Evolutionary conservation across 2,329 filamentous ascomycete species (phyloP).

Genomic region (Cladosporium sp.): DNA sequence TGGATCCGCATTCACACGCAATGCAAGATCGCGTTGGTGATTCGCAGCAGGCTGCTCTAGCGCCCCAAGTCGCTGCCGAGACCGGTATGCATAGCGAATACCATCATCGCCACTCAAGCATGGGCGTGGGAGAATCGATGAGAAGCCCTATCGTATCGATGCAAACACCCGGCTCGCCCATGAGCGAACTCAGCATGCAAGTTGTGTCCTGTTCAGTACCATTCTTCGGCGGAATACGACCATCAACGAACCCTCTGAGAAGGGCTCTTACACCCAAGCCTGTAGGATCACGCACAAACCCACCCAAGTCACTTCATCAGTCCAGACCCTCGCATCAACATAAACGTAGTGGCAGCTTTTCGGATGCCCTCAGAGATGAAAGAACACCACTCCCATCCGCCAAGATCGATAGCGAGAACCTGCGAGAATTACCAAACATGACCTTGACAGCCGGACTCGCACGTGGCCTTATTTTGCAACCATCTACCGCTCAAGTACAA

Average conservation of each 20-base stretch:
- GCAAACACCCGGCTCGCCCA: constrained; percentile 33
- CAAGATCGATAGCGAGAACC: constrained; percentile 37
- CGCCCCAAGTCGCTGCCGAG: constrained; percentile 7
- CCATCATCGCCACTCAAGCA: constrained; percentile 1
- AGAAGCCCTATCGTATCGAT: constrained; percentile 9
- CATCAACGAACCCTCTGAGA: constrained; percentile 7
- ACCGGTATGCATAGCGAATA: constrained; percentile 5
- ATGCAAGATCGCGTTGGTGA: constrained; percentile 8
- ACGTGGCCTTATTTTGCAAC: constrained; percentile 78
- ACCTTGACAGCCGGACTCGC: constrained; percentile 81
- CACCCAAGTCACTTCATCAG: constrained; percentile 13
- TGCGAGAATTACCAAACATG: constrained; percentile 50
- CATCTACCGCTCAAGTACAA: constrained; percentile 76
- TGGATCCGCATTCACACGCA: neutral
- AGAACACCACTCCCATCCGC: constrained; percentile 49
- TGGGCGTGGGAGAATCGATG: constrained; percentile 1
- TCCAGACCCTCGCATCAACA: constrained; percentile 50
- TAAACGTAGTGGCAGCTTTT: constrained; percentile 82
- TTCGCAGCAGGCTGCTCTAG: constrained; percentile 12
- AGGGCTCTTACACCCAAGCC: constrained; percentile 12
- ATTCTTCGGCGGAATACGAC: constrained; percentile 27
- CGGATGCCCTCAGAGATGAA: constrained; percentile 74
- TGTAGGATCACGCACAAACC: constrained; percentile 12
- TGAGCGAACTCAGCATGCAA: constrained; percentile 51
- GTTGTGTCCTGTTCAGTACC: constrained; percentile 59